Evolutionary conservation across 768 basidiomycete species (phyloP), one percentile per base, ranked within the genome.

Genomic region (Podaxis carcinomalis): DNA sequence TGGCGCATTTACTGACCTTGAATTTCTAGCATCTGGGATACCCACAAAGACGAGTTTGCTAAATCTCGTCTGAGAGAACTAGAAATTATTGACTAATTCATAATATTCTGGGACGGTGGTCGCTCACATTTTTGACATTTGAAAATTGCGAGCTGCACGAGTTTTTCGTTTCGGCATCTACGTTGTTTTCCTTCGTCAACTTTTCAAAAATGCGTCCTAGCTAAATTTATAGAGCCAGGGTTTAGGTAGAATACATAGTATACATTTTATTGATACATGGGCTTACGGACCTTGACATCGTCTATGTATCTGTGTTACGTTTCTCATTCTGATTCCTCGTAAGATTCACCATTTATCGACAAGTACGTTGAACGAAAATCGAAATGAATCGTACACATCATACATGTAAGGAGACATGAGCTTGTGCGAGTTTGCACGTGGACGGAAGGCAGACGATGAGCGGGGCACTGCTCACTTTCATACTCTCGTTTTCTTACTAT

Each of bases 41-140:
- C 88, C 5, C 96, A 98, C 78, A 98, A 98, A 74, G 90, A 98
- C 69, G 82, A 88, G 57, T 97, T 95, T 68, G 95, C 95, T 35
- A 88, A 91, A 69, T 80, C 92, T 28, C 81, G 95, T 46, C 83
- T 84, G 59, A 80, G 83, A 64, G 91, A 93, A 70, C 78, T 93
- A 64, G 90, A 78, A 67, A 89, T 93, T 69, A 83, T 93, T 65
- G 90, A 88, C 61, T 92, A 69, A 77, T 57, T 57, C 3, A 10
- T 49, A 11, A 21, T 49, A 2, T 23, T 14, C 19, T 23, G 47
- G 21, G 25, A 44, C 42, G 42, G 0, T 7, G 5, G 7, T 44
- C n/a, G 1, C 6, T 49, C 19, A 23, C 21, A 21, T 4, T 49
- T 49, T 27, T 49, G 25, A 21, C 10, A 49, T 21, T 49, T 27